Conservation (phyloP, 352 stramenopile genomes). For the Aphanomyces stellatus region DNA sequence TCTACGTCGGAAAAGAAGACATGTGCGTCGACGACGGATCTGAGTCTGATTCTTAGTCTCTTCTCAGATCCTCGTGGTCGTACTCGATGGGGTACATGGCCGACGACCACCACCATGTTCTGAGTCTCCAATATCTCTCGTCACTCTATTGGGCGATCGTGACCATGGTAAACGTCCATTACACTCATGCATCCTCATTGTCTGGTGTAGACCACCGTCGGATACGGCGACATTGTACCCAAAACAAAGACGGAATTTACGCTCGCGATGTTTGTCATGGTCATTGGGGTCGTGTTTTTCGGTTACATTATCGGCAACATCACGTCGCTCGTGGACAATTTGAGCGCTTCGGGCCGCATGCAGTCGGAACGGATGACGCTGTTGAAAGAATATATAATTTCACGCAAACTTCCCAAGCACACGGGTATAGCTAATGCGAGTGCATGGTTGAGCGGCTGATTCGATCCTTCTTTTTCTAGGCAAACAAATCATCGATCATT, state of each 20-base stretch:
- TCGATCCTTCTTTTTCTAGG: slow-evolving; percentile 24
- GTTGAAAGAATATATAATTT: slow-evolving; percentile 84
- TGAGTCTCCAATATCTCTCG: slow-evolving; percentile 68
- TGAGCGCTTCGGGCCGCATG: slow-evolving; percentile 55
- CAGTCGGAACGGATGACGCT: slow-evolving; percentile 70
- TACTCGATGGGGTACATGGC: slow-evolving; percentile 4
- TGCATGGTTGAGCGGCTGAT: background rate
- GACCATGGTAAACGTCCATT: slow-evolving; percentile 59
- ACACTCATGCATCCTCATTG: background rate
- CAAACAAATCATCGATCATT: slow-evolving; percentile 68
- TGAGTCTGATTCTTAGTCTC: background rate
- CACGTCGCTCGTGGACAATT: slow-evolving; percentile 66
- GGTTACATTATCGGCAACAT: slow-evolving; percentile 82
- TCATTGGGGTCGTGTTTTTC: slow-evolving; percentile 75
- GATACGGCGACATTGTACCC: slow-evolving; percentile 70
- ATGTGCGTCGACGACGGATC: background rate
- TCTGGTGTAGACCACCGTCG: slow-evolving; percentile 45
- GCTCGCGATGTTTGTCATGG: slow-evolving; percentile 70
- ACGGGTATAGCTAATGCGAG: background rate
- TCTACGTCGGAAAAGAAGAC: slow-evolving; percentile 28
- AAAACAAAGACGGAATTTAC: slow-evolving; percentile 60
- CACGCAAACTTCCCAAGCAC: slow-evolving; percentile 52
- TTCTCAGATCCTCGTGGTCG: slow-evolving; percentile 14
- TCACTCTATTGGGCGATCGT: slow-evolving; percentile 92
- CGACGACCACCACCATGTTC: slow-evolving; percentile 32